These are phyloP conservation scores for Diutina mesorugosa DNA, from an alignment of 1,139 yeast genomes.

Conservation along the genomic window DNA sequence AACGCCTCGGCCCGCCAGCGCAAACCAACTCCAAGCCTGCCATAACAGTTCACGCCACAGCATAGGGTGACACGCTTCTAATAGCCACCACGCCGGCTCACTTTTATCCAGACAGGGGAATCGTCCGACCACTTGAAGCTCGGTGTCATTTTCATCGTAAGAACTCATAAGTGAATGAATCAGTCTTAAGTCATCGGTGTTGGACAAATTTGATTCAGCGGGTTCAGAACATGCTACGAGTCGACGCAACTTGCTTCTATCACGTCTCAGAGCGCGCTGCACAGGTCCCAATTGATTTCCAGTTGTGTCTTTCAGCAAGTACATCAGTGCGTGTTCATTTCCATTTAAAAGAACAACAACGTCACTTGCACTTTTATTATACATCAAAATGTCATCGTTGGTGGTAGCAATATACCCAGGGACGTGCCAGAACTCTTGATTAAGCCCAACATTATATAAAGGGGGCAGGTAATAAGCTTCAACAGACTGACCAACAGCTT, in stretches of 20 bases:
- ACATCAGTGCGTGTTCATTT: not conserved
- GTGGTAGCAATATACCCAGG: constrained; percentile 51
- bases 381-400: constrained; percentile 56
- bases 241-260: not conserved
- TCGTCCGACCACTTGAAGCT: not conserved
- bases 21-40: constrained; percentile 76
- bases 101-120: not conserved
- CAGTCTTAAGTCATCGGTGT: not conserved
- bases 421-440: constrained; percentile 27
- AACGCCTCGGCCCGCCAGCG: constrained; percentile 47
- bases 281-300: not conserved
- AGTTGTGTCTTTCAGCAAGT: not conserved
- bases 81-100: constrained; percentile 34
- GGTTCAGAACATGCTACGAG: not conserved
- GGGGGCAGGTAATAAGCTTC: constrained; percentile 17
- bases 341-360: constrained; percentile 15
- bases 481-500: constrained; percentile 2
- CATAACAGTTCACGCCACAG: constrained; percentile 57
- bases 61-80: constrained; percentile 33
- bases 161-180: not conserved
- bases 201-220: not conserved
- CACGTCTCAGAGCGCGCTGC: not conserved
- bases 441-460: constrained; percentile 52
- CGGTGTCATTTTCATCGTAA: not conserved
- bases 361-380: constrained; percentile 45